Evolutionary conservation across 108 stramenopile genomes (phyloP).

Genomic region (Skeletonema marinoi): DNA sequence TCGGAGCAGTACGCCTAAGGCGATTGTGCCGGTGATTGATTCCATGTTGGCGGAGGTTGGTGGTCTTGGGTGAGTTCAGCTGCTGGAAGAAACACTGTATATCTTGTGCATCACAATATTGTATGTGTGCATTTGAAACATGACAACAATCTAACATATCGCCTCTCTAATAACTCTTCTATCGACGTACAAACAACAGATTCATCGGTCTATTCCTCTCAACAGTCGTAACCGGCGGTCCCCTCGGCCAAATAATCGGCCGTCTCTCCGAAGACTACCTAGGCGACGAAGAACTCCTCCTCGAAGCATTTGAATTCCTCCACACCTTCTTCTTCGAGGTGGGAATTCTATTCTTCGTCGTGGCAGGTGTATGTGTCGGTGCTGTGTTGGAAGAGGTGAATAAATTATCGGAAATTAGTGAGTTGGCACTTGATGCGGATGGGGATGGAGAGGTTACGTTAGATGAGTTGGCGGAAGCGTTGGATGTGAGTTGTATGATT

Average conservation of each 20-base stretch:
- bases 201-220: slow-evolving; percentile 42
- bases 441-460: slow-evolving; percentile 46
- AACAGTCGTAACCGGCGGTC: slow-evolving; percentile 28
- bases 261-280: slow-evolving; percentile 28
- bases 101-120: too few species aligned
- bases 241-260: slow-evolving; percentile 26
- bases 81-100: too few species aligned
- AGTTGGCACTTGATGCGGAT: slow-evolving; percentile 35
- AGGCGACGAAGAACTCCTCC: slow-evolving; percentile 42
- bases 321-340: slow-evolving; percentile 50
- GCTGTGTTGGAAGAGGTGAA: slow-evolving; percentile 27
- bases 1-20: slow-evolving; percentile 20
- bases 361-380: slow-evolving; percentile 34
- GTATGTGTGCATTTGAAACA: too few species aligned
- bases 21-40: slow-evolving; percentile 40
- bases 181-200: neutral
- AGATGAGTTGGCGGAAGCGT: slow-evolving; percentile 37
- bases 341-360: slow-evolving; percentile 43
- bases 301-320: slow-evolving; percentile 53
- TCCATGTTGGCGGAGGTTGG: slow-evolving; percentile 50
- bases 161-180: neutral
- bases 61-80: slow-evolving; percentile 16
- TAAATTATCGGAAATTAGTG: slow-evolving; percentile 9
- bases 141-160: too few species aligned
- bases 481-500: slow-evolving; percentile 23